A percentile compares a stretch with the other conserved stretches of the same genome.
Conservation (phyloP, 176 grass and related monocot genomes). For the Melocanna baccifera region DNA sequence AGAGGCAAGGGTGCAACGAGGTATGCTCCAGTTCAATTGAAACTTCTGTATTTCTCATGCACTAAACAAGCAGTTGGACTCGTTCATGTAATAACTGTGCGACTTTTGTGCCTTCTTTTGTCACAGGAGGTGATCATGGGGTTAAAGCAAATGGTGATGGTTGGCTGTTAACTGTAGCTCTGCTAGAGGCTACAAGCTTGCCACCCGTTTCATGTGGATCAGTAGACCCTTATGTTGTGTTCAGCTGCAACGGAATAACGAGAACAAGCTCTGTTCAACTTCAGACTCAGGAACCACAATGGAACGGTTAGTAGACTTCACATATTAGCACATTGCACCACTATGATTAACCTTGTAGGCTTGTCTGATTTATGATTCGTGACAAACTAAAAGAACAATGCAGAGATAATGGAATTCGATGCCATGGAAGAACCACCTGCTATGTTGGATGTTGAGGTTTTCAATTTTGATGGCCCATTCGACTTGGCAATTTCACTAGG, state of each 20-base stretch:
- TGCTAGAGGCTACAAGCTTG: conserved; percentile 67
- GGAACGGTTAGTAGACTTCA: conserved; percentile 71
- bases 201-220: conserved; percentile 55
- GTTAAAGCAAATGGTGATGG: conserved; percentile 70
- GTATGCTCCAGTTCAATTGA: conserved; percentile 27
- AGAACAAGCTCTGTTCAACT: conserved; percentile 88
- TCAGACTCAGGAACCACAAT: conserved; percentile 72
- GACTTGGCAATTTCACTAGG: conserved; percentile 62
- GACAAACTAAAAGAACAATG: conserved; percentile 12
- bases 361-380: conserved; percentile 2
- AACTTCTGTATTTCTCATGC: background rate
- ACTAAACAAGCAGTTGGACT: background rate
- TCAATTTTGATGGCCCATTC: conserved; percentile 86
- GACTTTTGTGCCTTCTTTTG: background rate
- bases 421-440: conserved; percentile 89
- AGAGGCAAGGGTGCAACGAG: conserved; percentile 68
- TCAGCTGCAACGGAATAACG: conserved; percentile 76
- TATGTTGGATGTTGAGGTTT: conserved; percentile 67
- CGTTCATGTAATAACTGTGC: background rate
- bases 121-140: conserved; percentile 61
- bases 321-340: background rate
- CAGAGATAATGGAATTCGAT: conserved; percentile 88
- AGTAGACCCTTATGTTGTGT: conserved; percentile 78
- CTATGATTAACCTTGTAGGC: background rate
- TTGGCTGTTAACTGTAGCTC: conserved; percentile 80